These are phyloP conservation scores for Fraxinus ornus DNA, from an alignment of 305 asterid species.

Conservation along the genomic window DNA sequence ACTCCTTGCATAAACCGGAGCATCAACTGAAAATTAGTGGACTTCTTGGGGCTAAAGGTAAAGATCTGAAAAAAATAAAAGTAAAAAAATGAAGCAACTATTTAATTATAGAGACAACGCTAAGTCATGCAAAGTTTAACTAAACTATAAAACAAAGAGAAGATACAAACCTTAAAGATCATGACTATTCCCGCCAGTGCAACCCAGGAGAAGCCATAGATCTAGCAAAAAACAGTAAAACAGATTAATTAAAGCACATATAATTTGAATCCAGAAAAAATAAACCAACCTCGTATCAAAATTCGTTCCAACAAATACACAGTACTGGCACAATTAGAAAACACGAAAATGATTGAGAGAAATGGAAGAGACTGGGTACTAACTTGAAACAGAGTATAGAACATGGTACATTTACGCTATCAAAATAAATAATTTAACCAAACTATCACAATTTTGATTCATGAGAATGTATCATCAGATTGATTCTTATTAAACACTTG, in stretches of 20 bases:
- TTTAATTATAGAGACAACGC: not conserved
- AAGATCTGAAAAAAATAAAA: slow-evolving; percentile 52
- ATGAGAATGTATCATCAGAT: not conserved
- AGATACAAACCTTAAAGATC: slow-evolving; percentile 74
- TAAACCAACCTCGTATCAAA: not conserved
- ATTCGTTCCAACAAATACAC: not conserved
- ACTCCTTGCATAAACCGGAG: slow-evolving; percentile 94
- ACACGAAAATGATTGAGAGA: not conserved
- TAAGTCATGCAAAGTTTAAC: not conserved
- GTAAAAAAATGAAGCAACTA: slow-evolving; percentile 17
- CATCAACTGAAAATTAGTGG: slow-evolving; percentile 85
- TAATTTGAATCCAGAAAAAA: not conserved
- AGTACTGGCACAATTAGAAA: not conserved
- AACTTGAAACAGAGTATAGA: not conserved
- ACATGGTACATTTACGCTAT: not conserved
- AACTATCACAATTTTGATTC: not conserved
- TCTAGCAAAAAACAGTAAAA: slow-evolving; percentile 37
- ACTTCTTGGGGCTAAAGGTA: slow-evolving; percentile 76
- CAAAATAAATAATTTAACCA: not conserved
- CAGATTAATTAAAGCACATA: not conserved
- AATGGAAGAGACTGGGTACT: not conserved
- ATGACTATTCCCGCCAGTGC: slow-evolving; percentile 75
- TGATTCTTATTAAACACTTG: not conserved
- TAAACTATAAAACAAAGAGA: not conserved
- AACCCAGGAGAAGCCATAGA: slow-evolving; percentile 95